These are phyloP conservation scores for Sungouiozyma ichnusensis DNA, from an alignment of 805 yeast genomes.

Conservation along the genomic window DNA sequence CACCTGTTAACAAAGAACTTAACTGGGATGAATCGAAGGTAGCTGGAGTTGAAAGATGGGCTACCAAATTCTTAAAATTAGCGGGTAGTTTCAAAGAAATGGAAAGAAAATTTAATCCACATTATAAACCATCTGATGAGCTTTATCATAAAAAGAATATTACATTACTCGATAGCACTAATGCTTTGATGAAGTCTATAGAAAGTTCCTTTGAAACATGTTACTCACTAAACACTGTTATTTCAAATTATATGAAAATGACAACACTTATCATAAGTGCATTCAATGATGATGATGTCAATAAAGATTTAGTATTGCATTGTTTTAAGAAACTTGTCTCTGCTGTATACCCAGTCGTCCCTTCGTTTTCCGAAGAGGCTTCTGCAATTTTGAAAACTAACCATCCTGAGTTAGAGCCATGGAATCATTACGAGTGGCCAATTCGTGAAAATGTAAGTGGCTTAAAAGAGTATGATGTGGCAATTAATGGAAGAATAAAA, in stretches of 20 bases:
- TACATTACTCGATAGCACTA: conserved; percentile 47
- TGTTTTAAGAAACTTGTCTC: conserved; percentile 45
- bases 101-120: conserved; percentile 1
- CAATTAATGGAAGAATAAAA: conserved; percentile 64
- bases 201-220: conserved; percentile 45
- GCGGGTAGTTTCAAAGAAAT: conserved; percentile 5
- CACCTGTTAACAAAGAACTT: conserved; percentile 72
- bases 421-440: conserved; percentile 54
- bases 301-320: conserved; percentile 35
- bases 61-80: conserved; percentile 41
- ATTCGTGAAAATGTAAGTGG: conserved; percentile 28
- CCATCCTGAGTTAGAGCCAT: conserved; percentile 9
- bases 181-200: conserved; percentile 37
- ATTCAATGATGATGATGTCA: conserved; percentile 29
- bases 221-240: conserved; percentile 62
- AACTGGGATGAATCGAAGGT: conserved; percentile 89
- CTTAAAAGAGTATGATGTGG: conserved; percentile 42
- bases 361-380: conserved; percentile 73
- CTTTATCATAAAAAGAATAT: conserved; percentile 36
- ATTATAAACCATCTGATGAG: conserved; percentile 10
- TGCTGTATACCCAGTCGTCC: conserved; percentile 72
- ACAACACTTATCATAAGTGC: conserved; percentile 42
- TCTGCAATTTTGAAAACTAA: conserved; percentile 41
- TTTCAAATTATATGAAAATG: conserved; percentile 83
- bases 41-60: conserved; percentile 82